phyloP scores from a whole-genome alignment of 2,329 filamentous ascomycete genomes.

The Aspergillus sergii region DNA sequence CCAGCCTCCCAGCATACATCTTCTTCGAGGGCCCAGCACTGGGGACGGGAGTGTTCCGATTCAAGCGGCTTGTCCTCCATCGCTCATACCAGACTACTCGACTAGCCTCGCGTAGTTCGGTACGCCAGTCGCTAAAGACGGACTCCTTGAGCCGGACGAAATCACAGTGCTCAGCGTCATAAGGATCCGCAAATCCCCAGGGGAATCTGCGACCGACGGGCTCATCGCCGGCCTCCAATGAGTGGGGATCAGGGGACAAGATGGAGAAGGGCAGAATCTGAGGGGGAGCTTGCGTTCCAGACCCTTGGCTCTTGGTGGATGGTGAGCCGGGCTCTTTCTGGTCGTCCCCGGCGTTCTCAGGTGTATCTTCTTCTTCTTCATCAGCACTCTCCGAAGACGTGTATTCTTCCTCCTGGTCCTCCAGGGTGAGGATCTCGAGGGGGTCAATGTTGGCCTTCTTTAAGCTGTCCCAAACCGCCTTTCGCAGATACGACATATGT shows the following conservation, averaged over 20 bases:
- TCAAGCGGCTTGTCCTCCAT: slow-evolving; percentile 70
- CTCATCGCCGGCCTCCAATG: slow-evolving; percentile 54
- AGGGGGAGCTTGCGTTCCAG: slow-evolving; percentile 38
- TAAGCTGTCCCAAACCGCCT: slow-evolving; percentile 83
- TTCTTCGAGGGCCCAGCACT: slow-evolving; percentile 25
- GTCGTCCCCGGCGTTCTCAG: slow-evolving; percentile 31
- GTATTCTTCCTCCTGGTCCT: slow-evolving; percentile 70
- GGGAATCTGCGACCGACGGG: slow-evolving; percentile 83
- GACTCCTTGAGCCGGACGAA: slow-evolving; percentile 87
- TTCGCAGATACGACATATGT: slow-evolving; percentile 92
- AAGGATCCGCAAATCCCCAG: slow-evolving; percentile 96
- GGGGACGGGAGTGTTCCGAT: slow-evolving; percentile 32
- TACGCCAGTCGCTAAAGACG: slow-evolving; percentile 91
- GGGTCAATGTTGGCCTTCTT: slow-evolving; percentile 86
- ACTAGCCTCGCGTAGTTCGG: slow-evolving; percentile 85
- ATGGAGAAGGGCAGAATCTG: slow-evolving; percentile 87
- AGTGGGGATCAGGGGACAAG: slow-evolving; percentile 88
- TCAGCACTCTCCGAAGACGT: slow-evolving; percentile 52
- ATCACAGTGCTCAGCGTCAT: slow-evolving; percentile 89
- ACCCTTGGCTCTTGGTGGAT: slow-evolving; percentile 37
- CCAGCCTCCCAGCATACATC: slow-evolving; percentile 32
- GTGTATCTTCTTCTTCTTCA: slow-evolving; percentile 40
- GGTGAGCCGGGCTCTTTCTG: slow-evolving; percentile 21
- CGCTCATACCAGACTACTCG: slow-evolving; percentile 93
- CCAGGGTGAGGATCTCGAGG: slow-evolving; percentile 79